Evolutionary conservation across 495 filamentous ascomycete species (phyloP), one percentile per base, ranked within the genome.

Genomic region (Xylaria flabelliformis): DNA sequence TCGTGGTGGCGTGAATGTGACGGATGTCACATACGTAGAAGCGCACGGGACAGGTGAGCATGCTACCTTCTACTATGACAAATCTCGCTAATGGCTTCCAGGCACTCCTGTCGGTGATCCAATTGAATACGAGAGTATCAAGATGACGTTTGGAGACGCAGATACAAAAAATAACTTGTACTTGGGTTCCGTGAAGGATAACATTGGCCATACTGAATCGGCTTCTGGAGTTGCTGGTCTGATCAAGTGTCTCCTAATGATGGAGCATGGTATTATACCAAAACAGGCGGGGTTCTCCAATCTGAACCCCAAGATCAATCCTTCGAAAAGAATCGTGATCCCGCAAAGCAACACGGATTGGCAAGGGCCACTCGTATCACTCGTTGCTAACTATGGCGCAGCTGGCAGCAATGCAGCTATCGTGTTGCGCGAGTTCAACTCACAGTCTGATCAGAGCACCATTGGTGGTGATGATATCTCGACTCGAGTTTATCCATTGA

Each of bases 201-300:
- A 82, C 1, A 74, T 89, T 15, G 88, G 88, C 9, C 88, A 90
- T 70, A 82, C 81, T 0, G 88, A 90, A 69, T 79, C 80, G 2
- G 79, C 85, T 0, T 85, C 85, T 0, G 87, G 87, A 3, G 75
- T 86, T 1, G 74, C 69, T 0, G 78, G 81, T 0, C 68, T 88
- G 9, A 79, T 87, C 53, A 88, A 88, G 72, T 68, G 81, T 0
- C 64, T 87, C 4, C 64, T 86, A 5, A 88, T 88, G 86, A 83
- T 90, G n/a, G 79, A 84, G 3, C 59, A 85, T 5, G 72, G 78
- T 15, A 51, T 69, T 2, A 82, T 88, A 13, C 82, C 82, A 2
- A 81, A 82, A 9, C 84, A 82, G 56, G 81, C 85, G 0, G 84
- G 82, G 21, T 85, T 85, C 61, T 59, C 74, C 0, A 70, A 66